Evolutionary conservation across 208 protist genomes (phyloP), one percentile per base, ranked within the genome.

Genomic region (Acanthamoeba polyphaga): DNA sequence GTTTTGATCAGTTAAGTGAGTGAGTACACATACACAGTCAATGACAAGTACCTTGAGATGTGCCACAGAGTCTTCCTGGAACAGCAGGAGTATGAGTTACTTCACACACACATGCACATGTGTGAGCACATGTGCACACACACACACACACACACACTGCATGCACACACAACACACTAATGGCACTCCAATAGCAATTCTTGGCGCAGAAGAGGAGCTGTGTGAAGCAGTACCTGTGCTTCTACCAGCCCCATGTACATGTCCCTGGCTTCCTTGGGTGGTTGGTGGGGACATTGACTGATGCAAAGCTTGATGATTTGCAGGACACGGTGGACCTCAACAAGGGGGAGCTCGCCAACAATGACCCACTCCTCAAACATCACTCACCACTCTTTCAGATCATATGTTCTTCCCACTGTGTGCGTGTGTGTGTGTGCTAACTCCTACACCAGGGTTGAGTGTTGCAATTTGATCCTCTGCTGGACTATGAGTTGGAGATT

Each of bases 351-450:
- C 51, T 64, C 3, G 22, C 80, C 24, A 38, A 17, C 51, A 51
- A 88, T 8, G 80, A 88, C 49, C 80, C 80, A 9, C 19, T 88
- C 27, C 53, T 88, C 29, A 88, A 88, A 27, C 80, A 55, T 13
- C 43, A 88, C n/a, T 58, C 80, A 10, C 80, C 80, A 1, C 80
- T 88, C 22, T 88, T 88, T 38, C 80, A 88, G 15, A 88, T 88
- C 80, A 51, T 88, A 15, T 51, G 80, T 38, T 29, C 19, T 2
- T 13, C 29, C 2, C 43, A 10, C 5, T 58, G 53, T 19, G 53
- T 58, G 53, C 53, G 53, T 3, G 53, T 58, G 64, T 6, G 29
- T 34, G 34, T 34, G 32, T 8, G 15, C 70, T 9, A 78, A 80
- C 38, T 3, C 27, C 22, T 53, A 34, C 34, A 34, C 34, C 34